Evolutionary conservation across 768 basidiomycete species (phyloP).

Genomic region (Russula emetica): DNA sequence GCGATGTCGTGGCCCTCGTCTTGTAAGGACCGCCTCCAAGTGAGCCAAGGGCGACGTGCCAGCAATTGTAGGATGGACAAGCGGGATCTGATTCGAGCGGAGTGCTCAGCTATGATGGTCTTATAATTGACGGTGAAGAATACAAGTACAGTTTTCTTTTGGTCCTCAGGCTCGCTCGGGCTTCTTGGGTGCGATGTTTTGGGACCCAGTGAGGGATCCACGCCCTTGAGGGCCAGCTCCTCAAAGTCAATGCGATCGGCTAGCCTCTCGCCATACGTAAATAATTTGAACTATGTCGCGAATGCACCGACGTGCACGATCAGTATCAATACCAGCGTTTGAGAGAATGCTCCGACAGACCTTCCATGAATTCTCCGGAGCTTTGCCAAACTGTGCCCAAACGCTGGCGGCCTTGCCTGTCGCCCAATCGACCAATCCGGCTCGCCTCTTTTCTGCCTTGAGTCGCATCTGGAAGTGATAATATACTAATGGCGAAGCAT

Average conservation of each 20-base stretch:
- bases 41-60: slow-evolving; percentile 41
- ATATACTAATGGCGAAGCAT: slow-evolving; percentile 37
- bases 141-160: slow-evolving; percentile 21
- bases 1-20: slow-evolving; percentile 58
- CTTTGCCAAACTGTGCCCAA: slow-evolving; percentile 69
- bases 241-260: slow-evolving; percentile 76
- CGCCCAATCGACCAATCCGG: slow-evolving; percentile 47
- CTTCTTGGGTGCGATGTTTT: slow-evolving; percentile 25
- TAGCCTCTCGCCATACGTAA: slow-evolving; percentile 60
- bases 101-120: background rate
- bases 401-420: slow-evolving; percentile 48
- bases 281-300: slow-evolving; percentile 50
- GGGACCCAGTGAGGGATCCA: slow-evolving; percentile 68
- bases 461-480: slow-evolving; percentile 40
- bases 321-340: background rate
- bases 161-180: slow-evolving; percentile 16
- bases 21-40: slow-evolving; percentile 47
- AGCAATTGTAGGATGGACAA: slow-evolving; percentile 48
- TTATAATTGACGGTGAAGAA: background rate
- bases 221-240: slow-evolving; percentile 66
- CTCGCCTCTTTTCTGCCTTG: slow-evolving; percentile 30
- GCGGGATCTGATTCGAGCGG: slow-evolving; percentile 45
- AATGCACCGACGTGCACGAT: background rate
- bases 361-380: slow-evolving; percentile 65
- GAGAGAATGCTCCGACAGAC: slow-evolving; percentile 36